A percentile compares a stretch with the other conserved stretches of the same genome.
Evolutionary conservation across 2,329 filamentous ascomycete genomes (phyloP).

Genomic region (Aspergillus puulaauensis): DNA sequence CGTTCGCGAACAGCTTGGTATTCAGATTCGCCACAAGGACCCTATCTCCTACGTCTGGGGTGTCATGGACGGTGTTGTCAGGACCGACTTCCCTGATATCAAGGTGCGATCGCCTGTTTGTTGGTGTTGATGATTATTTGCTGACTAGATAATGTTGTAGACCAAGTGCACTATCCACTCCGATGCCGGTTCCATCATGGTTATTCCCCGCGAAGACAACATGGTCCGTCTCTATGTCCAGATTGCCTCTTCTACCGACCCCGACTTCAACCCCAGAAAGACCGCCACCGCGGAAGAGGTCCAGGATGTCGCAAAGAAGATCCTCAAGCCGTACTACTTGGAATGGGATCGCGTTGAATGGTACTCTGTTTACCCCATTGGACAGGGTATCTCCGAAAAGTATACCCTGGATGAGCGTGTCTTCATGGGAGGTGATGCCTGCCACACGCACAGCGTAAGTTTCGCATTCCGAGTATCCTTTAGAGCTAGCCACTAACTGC

Average conservation of each 20-base stretch:
- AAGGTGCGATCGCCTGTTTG: slow-evolving; percentile 43
- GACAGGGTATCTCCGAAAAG: slow-evolving; percentile 64
- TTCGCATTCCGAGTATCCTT: not conserved
- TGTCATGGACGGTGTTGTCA: slow-evolving; percentile 65
- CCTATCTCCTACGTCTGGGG: slow-evolving; percentile 65
- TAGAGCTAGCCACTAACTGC: slow-evolving; percentile 8
- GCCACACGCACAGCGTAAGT: slow-evolving; percentile 59
- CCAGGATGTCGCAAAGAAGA: slow-evolving; percentile 57
- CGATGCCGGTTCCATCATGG: slow-evolving; percentile 63
- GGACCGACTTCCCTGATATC: slow-evolving; percentile 64
- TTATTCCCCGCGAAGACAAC: slow-evolving; percentile 54
- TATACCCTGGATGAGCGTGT: slow-evolving; percentile 65
- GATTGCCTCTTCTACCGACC: slow-evolving; percentile 62
- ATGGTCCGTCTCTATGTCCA: slow-evolving; percentile 55
- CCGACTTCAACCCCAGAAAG: slow-evolving; percentile 62
- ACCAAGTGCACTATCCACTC: slow-evolving; percentile 70
- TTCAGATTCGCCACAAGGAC: slow-evolving; percentile 65
- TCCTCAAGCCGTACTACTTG: slow-evolving; percentile 60
- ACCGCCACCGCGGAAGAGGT: slow-evolving; percentile 60
- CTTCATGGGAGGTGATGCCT: slow-evolving; percentile 66
- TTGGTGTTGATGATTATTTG: not conserved
- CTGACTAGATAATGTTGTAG: slow-evolving; percentile 29
- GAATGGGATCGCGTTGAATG: slow-evolving; percentile 66
- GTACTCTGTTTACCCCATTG: slow-evolving; percentile 67
- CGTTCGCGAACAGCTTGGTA: slow-evolving; percentile 61